Base-by-base conservation (phyloP, 2,329 filamentous ascomycete species). In the Venturia oleaginea region DNA sequence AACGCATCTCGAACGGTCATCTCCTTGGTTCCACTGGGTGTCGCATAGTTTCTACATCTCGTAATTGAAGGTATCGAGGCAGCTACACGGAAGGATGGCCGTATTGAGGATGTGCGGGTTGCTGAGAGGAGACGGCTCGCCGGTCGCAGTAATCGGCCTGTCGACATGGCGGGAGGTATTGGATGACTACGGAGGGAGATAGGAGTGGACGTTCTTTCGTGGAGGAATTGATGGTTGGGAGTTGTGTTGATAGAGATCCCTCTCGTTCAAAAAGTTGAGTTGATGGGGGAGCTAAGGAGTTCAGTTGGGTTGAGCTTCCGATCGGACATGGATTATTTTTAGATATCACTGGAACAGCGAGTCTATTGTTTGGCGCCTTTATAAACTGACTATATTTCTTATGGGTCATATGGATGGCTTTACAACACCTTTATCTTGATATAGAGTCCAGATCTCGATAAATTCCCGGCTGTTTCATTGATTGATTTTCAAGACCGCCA, bases 1-100 rank as follows among this genome's bases (percentile, higher is more conserved):
- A 99, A 83, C 66, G 94, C 94, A 76, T 99, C 94, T 81, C 94
- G 87, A 73, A 99, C 94, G 55, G 94, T 96, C 81, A 96, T 92
- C 76, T 97, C 91, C 84, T 97, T 97, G 72, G 82, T 80, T 69
- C 88, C 88, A 67, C 77, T 76, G 65, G 78, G 77, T 38, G 81
- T 80, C 46, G 84, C 84, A 78, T 86, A 87, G 69, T 77, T 77
- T 72, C 84, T 76, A 69, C 72, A 76, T 73, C 74, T 74, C 66
- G 78, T 76, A 70, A 80, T 75, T 61, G 79, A 75, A 64, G 81
- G 79, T 66, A 77, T 74, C 69, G 79, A 76, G 67, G 78, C 74
- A 67, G 79, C 68, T 66, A 70, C 75, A 66, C 79, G 79, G 71
- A 81, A 80, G 74, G 83, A 81, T 62, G 79, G 78, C 75, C 83